Conservation (phyloP, 2,329 filamentous ascomycete genomes). For the Colletotrichum agaves region DNA sequence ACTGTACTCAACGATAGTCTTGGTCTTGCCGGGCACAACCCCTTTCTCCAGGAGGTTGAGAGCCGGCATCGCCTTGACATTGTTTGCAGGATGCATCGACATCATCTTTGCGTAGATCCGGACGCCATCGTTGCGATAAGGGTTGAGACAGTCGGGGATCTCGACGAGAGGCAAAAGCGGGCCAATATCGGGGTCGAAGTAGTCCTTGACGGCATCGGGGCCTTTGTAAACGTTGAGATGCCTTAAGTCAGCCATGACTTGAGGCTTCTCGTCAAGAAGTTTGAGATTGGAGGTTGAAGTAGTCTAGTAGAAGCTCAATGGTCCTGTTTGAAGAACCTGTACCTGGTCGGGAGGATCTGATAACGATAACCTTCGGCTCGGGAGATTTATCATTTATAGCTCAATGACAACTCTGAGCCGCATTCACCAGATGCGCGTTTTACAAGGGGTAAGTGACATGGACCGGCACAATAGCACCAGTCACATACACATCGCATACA, state of each 20-base stretch:
- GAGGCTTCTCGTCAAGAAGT: neutral
- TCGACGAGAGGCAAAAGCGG: slow-evolving; percentile 72
- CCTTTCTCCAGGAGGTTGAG: slow-evolving; percentile 60
- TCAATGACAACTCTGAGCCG: neutral
- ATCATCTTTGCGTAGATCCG: slow-evolving; percentile 75
- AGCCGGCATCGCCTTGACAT: slow-evolving; percentile 72
- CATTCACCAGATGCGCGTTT: neutral
- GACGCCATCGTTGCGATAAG: slow-evolving; percentile 66
- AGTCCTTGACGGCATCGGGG: slow-evolving; percentile 65
- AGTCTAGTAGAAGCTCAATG: neutral
- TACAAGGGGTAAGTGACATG: neutral
- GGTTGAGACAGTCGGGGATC: slow-evolving; percentile 66
- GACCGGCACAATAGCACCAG: neutral
- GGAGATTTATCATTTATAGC: slow-evolving; percentile 13
- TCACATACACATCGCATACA: slow-evolving; percentile 2
- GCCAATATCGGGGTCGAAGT: slow-evolving; percentile 67
- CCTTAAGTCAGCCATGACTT: slow-evolving; percentile 37
- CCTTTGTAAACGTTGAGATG: slow-evolving; percentile 67
- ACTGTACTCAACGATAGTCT: slow-evolving; percentile 68
- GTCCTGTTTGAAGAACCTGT: slow-evolving; percentile 5
- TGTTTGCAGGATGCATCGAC: slow-evolving; percentile 71
- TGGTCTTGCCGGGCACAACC: slow-evolving; percentile 54
- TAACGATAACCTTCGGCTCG: neutral
- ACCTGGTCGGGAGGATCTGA: slow-evolving; percentile 33
- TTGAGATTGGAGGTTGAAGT: too few species aligned